Evolutionary conservation across 495 filamentous ascomycete genomes (phyloP).

Genomic region (Apodospora peruviana): DNA sequence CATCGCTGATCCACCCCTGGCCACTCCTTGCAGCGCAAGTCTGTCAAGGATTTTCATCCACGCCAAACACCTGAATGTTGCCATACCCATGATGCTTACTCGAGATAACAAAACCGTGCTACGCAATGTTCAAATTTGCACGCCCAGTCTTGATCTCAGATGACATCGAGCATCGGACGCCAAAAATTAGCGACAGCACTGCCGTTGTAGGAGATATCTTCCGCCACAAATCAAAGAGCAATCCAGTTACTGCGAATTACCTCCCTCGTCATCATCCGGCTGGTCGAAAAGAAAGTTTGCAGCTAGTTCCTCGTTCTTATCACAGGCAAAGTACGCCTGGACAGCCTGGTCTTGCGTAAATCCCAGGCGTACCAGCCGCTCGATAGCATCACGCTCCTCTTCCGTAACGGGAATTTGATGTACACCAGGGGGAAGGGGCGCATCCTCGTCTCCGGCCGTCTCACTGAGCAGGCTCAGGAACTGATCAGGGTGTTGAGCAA

Average conservation of each 20-base stretch:
- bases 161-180: too few relatives aligned
- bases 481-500: constrained; percentile 83
- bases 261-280: constrained; percentile 72
- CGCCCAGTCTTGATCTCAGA: too few relatives aligned
- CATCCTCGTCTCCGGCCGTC: constrained; percentile 67
- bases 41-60: too few relatives aligned
- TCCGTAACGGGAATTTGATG: constrained; percentile 88
- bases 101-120: too few relatives aligned
- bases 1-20: too few relatives aligned
- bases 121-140: too few relatives aligned
- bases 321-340: constrained; percentile 97
- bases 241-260: constrained; percentile 26
- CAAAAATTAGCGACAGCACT: too few relatives aligned
- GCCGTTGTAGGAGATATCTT: too few relatives aligned
- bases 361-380: constrained; percentile 83
- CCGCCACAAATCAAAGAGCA: too few relatives aligned
- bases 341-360: constrained; percentile 92
- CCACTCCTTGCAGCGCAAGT: too few relatives aligned
- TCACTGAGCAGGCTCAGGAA: constrained; percentile 86
- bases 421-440: constrained; percentile 76
- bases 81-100: too few relatives aligned
- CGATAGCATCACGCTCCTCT: constrained; percentile 94
- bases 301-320: constrained; percentile 97
- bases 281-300: constrained; percentile 98
- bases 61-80: too few relatives aligned